phyloP scores from a whole-genome alignment of 2,329 filamentous ascomycete species.

The Fusarium sp. region DNA sequence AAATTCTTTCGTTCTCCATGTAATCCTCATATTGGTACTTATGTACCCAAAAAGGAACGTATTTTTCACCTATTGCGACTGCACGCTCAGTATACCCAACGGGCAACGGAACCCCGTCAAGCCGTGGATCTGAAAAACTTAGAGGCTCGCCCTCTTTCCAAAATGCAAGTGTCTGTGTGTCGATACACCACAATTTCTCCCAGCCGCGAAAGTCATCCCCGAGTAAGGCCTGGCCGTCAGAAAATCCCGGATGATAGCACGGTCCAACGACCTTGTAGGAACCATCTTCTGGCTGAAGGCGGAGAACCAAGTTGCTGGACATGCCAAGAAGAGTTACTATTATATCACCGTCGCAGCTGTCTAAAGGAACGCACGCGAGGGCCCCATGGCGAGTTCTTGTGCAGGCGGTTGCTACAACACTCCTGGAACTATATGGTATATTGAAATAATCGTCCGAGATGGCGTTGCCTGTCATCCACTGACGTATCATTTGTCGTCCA shows the following conservation, averaged over 20 bases:
- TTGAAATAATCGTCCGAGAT: fast-evolving
- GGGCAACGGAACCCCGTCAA: background rate
- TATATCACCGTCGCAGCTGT: background rate
- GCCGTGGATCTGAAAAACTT: background rate
- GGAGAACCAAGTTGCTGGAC: background rate
- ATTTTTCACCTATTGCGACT: fast-evolving
- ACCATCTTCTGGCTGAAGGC: background rate
- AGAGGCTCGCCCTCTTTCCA: background rate
- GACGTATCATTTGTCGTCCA: background rate
- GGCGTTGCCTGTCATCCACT: background rate
- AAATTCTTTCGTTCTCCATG: too few relatives aligned
- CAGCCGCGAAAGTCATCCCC: background rate
- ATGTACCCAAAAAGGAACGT: background rate
- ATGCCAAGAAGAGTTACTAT: background rate
- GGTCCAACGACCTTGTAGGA: background rate
- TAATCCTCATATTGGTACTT: background rate
- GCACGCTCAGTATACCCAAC: background rate
- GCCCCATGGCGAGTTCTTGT: background rate
- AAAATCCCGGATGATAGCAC: background rate
- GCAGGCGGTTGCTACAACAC: background rate
- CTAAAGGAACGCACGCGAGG: background rate
- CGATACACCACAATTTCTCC: background rate
- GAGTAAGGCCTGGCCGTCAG: background rate
- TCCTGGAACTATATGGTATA: fast-evolving
- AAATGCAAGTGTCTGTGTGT: background rate